phyloP scores from a whole-genome alignment of 2,329 filamentous ascomycete species.

The Botrytis sinoallii region DNA sequence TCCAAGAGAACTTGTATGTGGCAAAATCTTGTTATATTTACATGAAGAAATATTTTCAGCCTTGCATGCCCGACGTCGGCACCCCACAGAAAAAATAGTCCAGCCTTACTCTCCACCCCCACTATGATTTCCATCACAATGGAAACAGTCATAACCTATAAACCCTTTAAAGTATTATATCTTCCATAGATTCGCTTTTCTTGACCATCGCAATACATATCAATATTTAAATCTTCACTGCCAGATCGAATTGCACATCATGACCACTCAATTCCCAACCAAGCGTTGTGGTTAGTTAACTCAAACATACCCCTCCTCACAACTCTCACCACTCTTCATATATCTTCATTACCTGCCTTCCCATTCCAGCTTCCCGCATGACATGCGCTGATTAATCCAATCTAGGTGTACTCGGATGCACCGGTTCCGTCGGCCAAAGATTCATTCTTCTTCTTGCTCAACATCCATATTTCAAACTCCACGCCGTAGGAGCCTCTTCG shows the following conservation, averaged over 20 bases:
- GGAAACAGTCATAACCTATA: neutral
- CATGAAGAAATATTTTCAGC: conserved; percentile 2
- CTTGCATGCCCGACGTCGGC: conserved; percentile 16
- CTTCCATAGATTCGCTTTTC: neutral
- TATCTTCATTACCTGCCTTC: neutral
- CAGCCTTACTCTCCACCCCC: conserved; percentile 5
- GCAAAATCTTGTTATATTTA: neutral
- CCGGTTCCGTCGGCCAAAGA: conserved; percentile 90
- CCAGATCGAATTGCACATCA: conserved; percentile 11
- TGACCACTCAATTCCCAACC: conserved; percentile 43
- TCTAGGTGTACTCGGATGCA: conserved; percentile 77
- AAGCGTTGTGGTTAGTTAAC: conserved; percentile 50
- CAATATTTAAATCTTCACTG: neutral
- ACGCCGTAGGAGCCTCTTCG: conserved; percentile 85
- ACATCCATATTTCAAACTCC: conserved; percentile 82
- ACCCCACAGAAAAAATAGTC: conserved; percentile 10
- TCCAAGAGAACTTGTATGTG: neutral
- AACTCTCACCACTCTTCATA: neutral
- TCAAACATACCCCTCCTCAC: conserved; percentile 20
- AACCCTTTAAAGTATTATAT: neutral
- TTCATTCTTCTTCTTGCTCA: conserved; percentile 89
- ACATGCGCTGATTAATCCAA: neutral
- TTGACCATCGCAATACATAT: neutral
- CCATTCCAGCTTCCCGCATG: neutral
- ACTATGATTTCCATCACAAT: conserved; percentile 7